A percentile compares a stretch with the other conserved stretches of the same genome.
Conservation (phyloP, 345 rosid genomes). For the Populus simonii region DNA sequence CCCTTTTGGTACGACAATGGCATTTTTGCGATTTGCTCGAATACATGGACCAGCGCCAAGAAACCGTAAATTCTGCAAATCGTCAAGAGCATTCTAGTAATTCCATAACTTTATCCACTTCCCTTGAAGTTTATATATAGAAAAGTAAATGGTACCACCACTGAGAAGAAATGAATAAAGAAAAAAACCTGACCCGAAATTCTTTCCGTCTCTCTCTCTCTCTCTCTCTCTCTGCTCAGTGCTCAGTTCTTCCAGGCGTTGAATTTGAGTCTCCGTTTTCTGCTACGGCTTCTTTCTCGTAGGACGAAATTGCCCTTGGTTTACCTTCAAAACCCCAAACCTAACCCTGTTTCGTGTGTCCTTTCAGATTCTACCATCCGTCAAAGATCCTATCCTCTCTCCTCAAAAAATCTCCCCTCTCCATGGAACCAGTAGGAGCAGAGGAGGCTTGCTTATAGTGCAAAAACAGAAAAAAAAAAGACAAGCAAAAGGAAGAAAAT, state of each 20-base stretch:
- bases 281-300: neutral
- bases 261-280: neutral
- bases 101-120: slow-evolving; percentile 20
- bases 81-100: neutral
- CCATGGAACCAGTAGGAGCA: neutral
- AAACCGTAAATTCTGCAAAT: neutral
- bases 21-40: neutral
- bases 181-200: neutral
- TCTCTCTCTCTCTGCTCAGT: neutral
- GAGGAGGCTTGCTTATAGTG: neutral
- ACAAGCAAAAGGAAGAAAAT: neutral
- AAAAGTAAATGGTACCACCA: neutral
- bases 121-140: neutral
- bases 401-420: neutral
- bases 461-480: neutral
- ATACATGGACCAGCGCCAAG: neutral
- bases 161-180: too few relatives aligned
- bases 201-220: neutral
- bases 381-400: slow-evolving; percentile 45
- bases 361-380: slow-evolving; percentile 38
- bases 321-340: neutral
- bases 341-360: neutral
- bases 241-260: neutral
- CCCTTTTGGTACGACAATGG: neutral
- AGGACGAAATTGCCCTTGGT: slow-evolving; percentile 29